Evolutionary conservation across 257 asterid species (phyloP), one percentile per base, ranked within the genome.

Genomic region (Vinca minor): DNA sequence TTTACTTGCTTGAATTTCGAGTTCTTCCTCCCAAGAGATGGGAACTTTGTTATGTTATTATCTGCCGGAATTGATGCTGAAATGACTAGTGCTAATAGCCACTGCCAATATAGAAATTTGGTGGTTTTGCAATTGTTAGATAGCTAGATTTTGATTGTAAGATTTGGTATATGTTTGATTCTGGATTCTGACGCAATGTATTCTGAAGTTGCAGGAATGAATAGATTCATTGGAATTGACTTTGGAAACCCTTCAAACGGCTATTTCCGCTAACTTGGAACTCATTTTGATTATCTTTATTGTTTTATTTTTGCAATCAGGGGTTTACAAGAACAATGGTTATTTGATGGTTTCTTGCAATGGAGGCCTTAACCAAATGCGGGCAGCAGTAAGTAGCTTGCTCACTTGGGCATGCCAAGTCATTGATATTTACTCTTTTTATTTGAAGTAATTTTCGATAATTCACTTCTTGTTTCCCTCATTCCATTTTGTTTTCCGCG

Each of bases 331-430:
- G 84, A 92, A 89, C 86, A 92, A 89, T 31, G 98, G 98, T 44
- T 92, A 92, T 77, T 74, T 92, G 78, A 87, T 89, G 96, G 95
- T 89, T 75, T 92, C 98, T 0, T 92, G 97, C 77, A 92, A 92
- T 39, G 98, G 98, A 67, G 98, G 98, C 70, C 95, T 92, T 65
- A 92, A 92, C 76, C 98, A 92, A 76, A 92, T 92, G 98, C 79
- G 98, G 52, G 86, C 97, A 36, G 98, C 98, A 82, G 98, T 92
- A 59, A 65, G 94, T 79, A 14, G 11, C 47, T 72, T 66, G 0
- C 54, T 66, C 58, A 36, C 64, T 28, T 62, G 20, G 20, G 29
- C 39, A 41, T 35, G 10, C 50, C 18, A 41, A 35, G 13, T 13
- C 21, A 38, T 44, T 41, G 46, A 57, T 55, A 26, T 1, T 53